Evolutionary conservation across 1,139 yeast genomes (phyloP), one percentile per base, ranked within the genome.

Genomic region (Yamadazyma epiphylla): DNA sequence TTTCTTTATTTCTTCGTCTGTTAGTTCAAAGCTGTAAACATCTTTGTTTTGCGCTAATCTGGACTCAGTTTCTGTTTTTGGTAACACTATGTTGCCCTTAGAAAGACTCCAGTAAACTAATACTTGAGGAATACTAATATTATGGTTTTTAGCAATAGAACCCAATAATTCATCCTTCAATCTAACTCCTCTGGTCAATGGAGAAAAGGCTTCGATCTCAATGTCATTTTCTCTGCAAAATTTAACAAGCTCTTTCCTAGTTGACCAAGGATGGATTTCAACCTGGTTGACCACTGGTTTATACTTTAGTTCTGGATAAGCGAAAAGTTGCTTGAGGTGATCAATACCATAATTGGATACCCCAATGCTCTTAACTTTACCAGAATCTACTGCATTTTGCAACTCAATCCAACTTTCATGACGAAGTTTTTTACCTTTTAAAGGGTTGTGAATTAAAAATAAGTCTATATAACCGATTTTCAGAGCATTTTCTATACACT

Each of bases 261-360:
- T 67, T 25, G 62, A 55, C 34, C 59, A 62, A 10, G 64, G 63
- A 39, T 62, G 67, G 26, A 53, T 59, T 35, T 62, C 69, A 30
- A 62, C 51, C 41, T 62, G 69, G 39, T 62, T 60, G 5, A 55
- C 49, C 4, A 50, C 64, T 2, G 69, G 69, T 9, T 43, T 38
- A 26, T 49, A 51, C 22, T 48, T 51, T n/a, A n/a, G n/a, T n/a
- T n/a, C n/a, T 2, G 58, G 48, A 6, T 47, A 33, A 5, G 47
- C 44, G 15, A 77, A 53, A 20, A 81, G 57, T 50, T 81, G 81
- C 38, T 75, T 58, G 10, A 81, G 47, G 45, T 80, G 86, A 19
- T 64, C 64, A 12, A 51, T 50, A 19, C 86, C 85, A 48, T 71
- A 80, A 46, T 79, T 80, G 1, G 86, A 79, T n/a, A 81, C 86